phyloP scores from a whole-genome alignment of 2,329 filamentous ascomycete genomes.

The Botrytis cinerea region DNA sequence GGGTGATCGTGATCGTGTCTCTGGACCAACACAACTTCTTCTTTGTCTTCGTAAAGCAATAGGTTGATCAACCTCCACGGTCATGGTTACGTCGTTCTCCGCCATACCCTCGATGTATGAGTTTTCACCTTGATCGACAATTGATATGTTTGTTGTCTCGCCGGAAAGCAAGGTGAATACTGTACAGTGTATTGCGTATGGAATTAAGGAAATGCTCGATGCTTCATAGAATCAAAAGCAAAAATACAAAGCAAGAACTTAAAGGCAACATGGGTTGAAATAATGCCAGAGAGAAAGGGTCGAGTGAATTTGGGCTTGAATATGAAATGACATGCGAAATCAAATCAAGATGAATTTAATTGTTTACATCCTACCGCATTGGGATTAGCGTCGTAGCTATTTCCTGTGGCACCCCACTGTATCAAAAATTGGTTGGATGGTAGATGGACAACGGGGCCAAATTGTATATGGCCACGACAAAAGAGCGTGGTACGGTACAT shows the following conservation, averaged over 20 bases:
- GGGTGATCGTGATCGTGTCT: slow-evolving; percentile 27
- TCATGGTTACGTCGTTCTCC: slow-evolving; percentile 37
- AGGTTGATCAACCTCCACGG: slow-evolving; percentile 48
- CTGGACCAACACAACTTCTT: slow-evolving; percentile 45
- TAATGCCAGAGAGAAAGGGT: background rate
- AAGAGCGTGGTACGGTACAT: background rate
- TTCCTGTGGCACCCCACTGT: background rate
- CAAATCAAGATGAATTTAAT: slow-evolving; percentile 19
- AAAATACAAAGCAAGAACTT: background rate
- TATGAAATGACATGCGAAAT: background rate
- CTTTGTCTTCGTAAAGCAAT: slow-evolving; percentile 58
- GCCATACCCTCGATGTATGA: background rate
- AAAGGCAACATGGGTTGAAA: background rate
- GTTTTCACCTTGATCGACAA: background rate
- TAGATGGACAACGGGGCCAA: slow-evolving; percentile 21
- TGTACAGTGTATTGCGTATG: background rate
- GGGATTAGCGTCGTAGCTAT: background rate
- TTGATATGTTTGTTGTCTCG: background rate
- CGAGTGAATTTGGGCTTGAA: background rate
- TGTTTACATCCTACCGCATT: slow-evolving; percentile 20
- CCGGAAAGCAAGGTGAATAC: background rate
- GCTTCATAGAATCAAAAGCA: background rate
- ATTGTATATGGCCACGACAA: slow-evolving; percentile 10
- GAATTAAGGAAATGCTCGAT: background rate
- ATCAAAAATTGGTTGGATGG: slow-evolving; percentile 21